These are phyloP conservation scores for Lentinus polychrous DNA, from an alignment of 1,284 basidiomycete species.

Conservation along the genomic window DNA sequence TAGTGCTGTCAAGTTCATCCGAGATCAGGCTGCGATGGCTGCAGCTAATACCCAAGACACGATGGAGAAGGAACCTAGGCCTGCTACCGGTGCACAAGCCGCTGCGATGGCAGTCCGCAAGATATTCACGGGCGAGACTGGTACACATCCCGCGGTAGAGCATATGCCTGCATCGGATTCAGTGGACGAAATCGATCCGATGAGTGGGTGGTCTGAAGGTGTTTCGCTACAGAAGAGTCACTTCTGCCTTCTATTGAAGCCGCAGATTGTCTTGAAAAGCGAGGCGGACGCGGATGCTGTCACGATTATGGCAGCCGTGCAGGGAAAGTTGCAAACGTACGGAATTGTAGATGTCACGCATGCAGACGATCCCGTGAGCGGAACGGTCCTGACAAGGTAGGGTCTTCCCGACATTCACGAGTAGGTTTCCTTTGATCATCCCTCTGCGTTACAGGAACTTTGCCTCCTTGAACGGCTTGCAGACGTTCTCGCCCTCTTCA, in stretches of 20 bases:
- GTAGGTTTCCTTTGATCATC: no score
- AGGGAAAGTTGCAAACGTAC: slow-evolving; percentile 79
- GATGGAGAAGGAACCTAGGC: slow-evolving; percentile 24
- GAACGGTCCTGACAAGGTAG: slow-evolving; percentile 82
- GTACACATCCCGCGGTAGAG: slow-evolving; percentile 26
- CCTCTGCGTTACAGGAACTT: slow-evolving; percentile 19
- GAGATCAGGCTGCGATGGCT: slow-evolving; percentile 63
- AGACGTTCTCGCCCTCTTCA: slow-evolving; percentile 78
- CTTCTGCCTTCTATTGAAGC: slow-evolving; percentile 83
- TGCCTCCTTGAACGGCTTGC: slow-evolving; percentile 54
- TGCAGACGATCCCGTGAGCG: slow-evolving; percentile 79
- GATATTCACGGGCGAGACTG: slow-evolving; percentile 45
- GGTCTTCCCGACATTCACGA: not conserved
- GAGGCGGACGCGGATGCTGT: slow-evolving; percentile 57
- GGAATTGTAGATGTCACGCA: slow-evolving; percentile 78
- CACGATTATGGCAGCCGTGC: slow-evolving; percentile 76
- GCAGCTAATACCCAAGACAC: slow-evolving; percentile 28
- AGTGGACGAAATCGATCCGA: slow-evolving; percentile 38
- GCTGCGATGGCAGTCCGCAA: slow-evolving; percentile 59
- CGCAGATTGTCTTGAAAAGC: slow-evolving; percentile 82
- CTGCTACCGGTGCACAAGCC: slow-evolving; percentile 41
- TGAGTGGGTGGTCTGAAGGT: slow-evolving; percentile 66
- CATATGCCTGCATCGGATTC: slow-evolving; percentile 25
- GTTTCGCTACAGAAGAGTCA: slow-evolving; percentile 65
- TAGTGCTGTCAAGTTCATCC: slow-evolving; percentile 80